Evolutionary conservation across 148 eudicot genomes (phyloP).

Genomic region (Dianthus caryophyllus): DNA sequence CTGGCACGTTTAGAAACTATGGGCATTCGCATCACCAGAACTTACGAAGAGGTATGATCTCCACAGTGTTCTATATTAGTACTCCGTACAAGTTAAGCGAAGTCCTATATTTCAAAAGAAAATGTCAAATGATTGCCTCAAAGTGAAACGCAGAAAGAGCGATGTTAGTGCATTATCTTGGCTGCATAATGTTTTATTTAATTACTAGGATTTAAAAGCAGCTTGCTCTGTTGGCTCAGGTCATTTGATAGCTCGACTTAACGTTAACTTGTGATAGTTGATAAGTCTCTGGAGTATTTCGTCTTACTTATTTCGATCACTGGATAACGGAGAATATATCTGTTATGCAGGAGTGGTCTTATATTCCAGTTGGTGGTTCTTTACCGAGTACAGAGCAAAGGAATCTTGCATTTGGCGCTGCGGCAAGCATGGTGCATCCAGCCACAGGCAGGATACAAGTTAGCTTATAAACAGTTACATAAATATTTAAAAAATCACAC

Average conservation of each 20-base stretch:
- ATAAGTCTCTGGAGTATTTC: not conserved
- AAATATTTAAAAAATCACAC: not conserved
- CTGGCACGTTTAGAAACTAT: constrained; percentile 74
- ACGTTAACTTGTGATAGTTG: not conserved
- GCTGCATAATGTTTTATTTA: not conserved
- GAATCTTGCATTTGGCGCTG: constrained; percentile 98
- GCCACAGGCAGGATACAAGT: constrained; percentile 65
- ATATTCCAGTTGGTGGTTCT: constrained; percentile 97
- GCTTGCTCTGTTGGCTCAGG: not conserved
- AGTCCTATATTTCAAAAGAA: not conserved
- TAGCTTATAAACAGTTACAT: constrained; percentile 9
- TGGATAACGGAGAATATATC: constrained; percentile 1
- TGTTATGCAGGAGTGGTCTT: constrained; percentile 89
- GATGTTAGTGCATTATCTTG: not conserved
- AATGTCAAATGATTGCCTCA: not conserved
- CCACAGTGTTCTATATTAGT: not conserved
- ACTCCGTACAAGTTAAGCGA: not conserved
- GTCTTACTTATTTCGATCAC: not conserved
- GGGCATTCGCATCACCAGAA: constrained; percentile 64
- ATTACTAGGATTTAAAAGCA: not conserved
- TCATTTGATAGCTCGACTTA: not conserved
- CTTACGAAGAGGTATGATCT: constrained; percentile 77
- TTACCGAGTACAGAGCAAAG: constrained; percentile 91
- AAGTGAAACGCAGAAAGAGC: not conserved
- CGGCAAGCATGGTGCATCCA: constrained; percentile 99